Percentiles rank a stretch among this genome's conserved stretches.
Conservation (phyloP, 805 yeast species). For the Candida ascalaphidarum region DNA sequence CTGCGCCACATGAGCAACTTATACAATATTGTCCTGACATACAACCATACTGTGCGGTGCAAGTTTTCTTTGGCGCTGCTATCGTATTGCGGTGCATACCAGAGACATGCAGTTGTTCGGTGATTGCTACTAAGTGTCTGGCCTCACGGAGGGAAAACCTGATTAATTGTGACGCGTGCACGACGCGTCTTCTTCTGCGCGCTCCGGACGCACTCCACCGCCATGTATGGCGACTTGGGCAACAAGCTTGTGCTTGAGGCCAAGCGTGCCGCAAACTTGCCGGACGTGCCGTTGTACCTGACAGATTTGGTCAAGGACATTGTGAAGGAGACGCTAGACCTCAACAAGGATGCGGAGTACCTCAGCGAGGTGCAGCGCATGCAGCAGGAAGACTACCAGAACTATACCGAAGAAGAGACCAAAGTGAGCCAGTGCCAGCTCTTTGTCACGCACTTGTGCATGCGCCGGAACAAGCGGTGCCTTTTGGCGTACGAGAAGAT, state of each 20-base stretch:
- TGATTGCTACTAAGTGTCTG: too few relatives aligned
- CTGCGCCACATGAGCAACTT: constrained; percentile 62
- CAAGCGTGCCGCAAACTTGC: constrained; percentile 62
- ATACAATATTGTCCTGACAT: too few relatives aligned
- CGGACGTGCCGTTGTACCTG: constrained; percentile 60
- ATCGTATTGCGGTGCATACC: too few relatives aligned
- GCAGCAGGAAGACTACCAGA: constrained; percentile 10
- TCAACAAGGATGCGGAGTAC: constrained; percentile 49
- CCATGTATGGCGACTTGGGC: constrained; percentile 87
- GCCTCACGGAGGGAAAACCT: too few relatives aligned
- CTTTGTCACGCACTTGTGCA: constrained; percentile 63
- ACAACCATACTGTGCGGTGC: too few relatives aligned
- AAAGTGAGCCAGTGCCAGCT: constrained; percentile 53
- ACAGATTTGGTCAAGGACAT: constrained; percentile 63
- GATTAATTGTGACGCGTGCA: too few relatives aligned
- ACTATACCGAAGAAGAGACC: constrained; percentile 23
- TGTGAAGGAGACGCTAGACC: constrained; percentile 60
- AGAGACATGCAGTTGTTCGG: too few relatives aligned
- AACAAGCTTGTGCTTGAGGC: constrained; percentile 81
- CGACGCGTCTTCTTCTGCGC: too few relatives aligned
- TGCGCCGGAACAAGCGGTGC: constrained; percentile 87
- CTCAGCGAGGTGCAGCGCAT: constrained; percentile 24
- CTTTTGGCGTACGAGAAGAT: constrained; percentile 73
- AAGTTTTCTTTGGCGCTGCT: too few relatives aligned
- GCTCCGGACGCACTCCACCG: too few relatives aligned